phyloP scores from a whole-genome alignment of 2,329 filamentous ascomycete genomes.

The Aspergillus fructus region DNA sequence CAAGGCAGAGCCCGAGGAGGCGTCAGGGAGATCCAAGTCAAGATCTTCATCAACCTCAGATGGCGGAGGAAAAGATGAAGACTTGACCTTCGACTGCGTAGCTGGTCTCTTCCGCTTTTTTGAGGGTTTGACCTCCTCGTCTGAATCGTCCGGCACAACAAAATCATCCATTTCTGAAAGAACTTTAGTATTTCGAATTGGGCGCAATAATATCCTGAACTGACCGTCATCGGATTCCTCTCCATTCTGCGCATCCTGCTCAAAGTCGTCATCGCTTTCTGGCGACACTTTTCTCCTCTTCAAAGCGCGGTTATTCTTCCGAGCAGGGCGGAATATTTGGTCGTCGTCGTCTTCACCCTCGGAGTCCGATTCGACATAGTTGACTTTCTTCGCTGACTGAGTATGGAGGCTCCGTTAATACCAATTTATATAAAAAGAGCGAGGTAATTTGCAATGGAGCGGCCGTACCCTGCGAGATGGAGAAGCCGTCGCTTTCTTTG shows the following conservation, averaged over 20 bases:
- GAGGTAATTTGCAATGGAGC: not conserved
- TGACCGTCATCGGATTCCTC: conserved; percentile 51
- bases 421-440: no score
- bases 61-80: conserved; percentile 45
- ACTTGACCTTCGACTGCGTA: conserved; percentile 43
- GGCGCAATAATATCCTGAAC: not conserved
- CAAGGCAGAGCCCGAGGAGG: conserved; percentile 67
- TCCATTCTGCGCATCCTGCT: conserved; percentile 55
- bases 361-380: conserved; percentile 85
- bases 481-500: conserved; percentile 57
- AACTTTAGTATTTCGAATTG: conserved; percentile 1
- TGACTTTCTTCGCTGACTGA: conserved; percentile 59
- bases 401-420: not conserved
- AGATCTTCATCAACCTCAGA: conserved; percentile 54
- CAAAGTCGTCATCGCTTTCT: conserved; percentile 69
- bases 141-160: conserved; percentile 81
- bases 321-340: conserved; percentile 63
- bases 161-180: conserved; percentile 78
- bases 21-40: conserved; percentile 55
- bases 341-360: conserved; percentile 69
- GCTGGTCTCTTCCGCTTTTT: conserved; percentile 71
- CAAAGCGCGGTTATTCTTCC: conserved; percentile 45
- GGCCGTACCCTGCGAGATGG: conserved; percentile 72
- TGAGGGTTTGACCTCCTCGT: conserved; percentile 60
- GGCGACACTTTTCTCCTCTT: conserved; percentile 65